Conservation (phyloP, 331 rosid species). For the Phaseolus coccineus region DNA sequence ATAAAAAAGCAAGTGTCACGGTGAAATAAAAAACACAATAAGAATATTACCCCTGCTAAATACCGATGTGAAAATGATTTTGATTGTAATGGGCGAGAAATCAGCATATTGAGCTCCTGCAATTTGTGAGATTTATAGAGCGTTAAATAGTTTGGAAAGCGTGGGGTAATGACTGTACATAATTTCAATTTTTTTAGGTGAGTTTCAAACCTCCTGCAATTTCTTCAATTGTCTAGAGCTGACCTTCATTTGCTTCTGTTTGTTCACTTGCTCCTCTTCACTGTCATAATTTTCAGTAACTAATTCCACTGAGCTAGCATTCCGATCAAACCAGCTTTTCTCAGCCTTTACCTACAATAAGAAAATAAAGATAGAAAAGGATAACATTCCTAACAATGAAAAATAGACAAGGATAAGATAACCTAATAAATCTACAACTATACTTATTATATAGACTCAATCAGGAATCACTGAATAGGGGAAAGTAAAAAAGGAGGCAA, state of each 20-base stretch:
- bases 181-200: background rate
- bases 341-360: constrained; percentile 71
- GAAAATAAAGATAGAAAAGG: constrained; percentile 10
- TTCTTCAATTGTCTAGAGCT: constrained; percentile 69
- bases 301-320: constrained; percentile 77
- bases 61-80: constrained; percentile 85
- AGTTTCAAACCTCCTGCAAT: constrained; percentile 71
- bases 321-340: constrained; percentile 86
- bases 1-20: constrained; percentile 4
- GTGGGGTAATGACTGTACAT: background rate
- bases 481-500: background rate
- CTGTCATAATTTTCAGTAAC: constrained; percentile 68
- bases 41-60: constrained; percentile 79
- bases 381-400: background rate
- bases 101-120: constrained; percentile 82
- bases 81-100: constrained; percentile 86
- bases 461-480: constrained; percentile 1
- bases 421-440: constrained; percentile 15
- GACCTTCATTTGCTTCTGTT: constrained; percentile 67
- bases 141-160: constrained; percentile 9
- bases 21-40: constrained; percentile 18
- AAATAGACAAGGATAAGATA: constrained; percentile 18
- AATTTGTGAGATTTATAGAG: constrained; percentile 18
- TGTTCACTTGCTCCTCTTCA: constrained; percentile 81
- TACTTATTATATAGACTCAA: constrained; percentile 3